A percentile compares a stretch with the other conserved stretches of the same genome.
These are phyloP conservation scores for Nicotiana paniculata DNA, from an alignment of 257 asterid genomes.

Conservation along the genomic window DNA sequence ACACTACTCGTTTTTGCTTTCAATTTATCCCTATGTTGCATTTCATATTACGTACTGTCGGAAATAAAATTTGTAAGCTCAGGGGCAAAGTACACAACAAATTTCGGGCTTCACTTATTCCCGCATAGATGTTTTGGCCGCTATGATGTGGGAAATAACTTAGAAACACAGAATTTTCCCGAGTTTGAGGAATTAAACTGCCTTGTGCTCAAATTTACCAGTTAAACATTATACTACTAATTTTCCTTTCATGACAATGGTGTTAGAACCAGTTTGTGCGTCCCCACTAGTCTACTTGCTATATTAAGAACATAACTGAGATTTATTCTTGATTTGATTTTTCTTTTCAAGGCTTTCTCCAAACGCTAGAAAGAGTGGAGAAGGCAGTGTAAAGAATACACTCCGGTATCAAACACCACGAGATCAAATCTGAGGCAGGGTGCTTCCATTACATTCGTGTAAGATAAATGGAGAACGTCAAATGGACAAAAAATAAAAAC, in stretches of 20 bases:
- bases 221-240: neutral
- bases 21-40: no score
- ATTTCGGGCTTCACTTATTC: neutral
- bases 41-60: no score
- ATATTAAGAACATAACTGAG: neutral
- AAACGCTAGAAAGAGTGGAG: neutral
- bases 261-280: neutral
- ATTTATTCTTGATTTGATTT: neutral
- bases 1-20: no score
- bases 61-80: no score
- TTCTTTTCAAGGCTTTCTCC: neutral
- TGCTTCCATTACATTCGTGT: neutral
- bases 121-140: neutral
- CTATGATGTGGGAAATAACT: neutral
- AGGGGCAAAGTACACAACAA: no score
- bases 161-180: neutral
- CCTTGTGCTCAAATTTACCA: neutral
- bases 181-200: neutral
- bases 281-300: neutral
- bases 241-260: neutral
- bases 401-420: neutral
- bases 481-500: constrained; percentile 6
- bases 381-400: no score
- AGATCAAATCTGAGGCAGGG: constrained; percentile 1
- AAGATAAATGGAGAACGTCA: constrained; percentile 6